Base-by-base conservation (phyloP, 192 early-diverging fungal genomes). In the Linnemannia hyalina region DNA sequence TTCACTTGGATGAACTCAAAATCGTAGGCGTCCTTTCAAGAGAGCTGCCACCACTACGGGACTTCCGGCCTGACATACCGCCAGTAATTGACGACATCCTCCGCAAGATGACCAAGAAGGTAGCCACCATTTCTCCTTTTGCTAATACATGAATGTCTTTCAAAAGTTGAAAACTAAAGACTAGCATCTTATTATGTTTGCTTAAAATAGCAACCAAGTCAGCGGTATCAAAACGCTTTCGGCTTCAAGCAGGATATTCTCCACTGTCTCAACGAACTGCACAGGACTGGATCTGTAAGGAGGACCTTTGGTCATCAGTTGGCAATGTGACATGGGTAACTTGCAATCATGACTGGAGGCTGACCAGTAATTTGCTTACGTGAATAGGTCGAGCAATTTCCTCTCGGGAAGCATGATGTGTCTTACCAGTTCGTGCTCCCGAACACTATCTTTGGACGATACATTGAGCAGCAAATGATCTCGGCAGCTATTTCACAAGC, bases 231-330 rank as follows among this genome's bases (percentile, higher is more conserved):
- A 32, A 86, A 47, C 46, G 84, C 84, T 1, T 81, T 73, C 70
- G 84, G 84, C 7, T 77, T 86, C 23, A 86, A 86, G 49, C 84
- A 86, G 74, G 84, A 86, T 42, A 81, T 86, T 20, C 78, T 86
- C 13, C 74, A 29, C 4, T 81, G 84, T 32, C 79, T 86, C 3
- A 78, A 78, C 38, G 65, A 73, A 20, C 32, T 86, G 5, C 76
- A 75, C 6, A 46, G 23, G 9, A 81, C 78, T 6, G 80, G 84
- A 52, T 81, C 75, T n/a, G 84, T 86, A 86, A n/a, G 75, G 16
- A 18, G 5, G 18, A 40, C 49, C 5, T 29, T 65, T 60, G 52
- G 18, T 20, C 6, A 9, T 47, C 9, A 16, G 20, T 18, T 18
- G 73, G 16, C 2, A 1, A 23, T 26, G 1, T 18, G 18, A 38